Percentiles rank a stretch among this genome's conserved stretches.
Evolutionary conservation across 768 basidiomycete genomes (phyloP).

Genomic region (Hirschioporus abietinus): DNA sequence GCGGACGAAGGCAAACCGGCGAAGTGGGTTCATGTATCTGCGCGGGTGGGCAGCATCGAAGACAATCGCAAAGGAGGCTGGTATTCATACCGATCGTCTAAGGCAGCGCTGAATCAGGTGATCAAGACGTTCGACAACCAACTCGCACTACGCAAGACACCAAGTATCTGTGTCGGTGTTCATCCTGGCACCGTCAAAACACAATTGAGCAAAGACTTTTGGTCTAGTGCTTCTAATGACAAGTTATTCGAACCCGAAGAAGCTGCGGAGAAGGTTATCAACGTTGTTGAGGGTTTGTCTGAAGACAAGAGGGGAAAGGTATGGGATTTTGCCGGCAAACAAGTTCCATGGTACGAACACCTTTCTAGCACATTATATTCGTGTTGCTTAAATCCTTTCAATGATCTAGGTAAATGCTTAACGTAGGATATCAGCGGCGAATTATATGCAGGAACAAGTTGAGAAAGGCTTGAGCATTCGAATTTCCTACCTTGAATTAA

Average conservation of each 20-base stretch:
- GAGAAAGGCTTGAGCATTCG: too few relatives aligned
- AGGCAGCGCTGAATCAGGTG: slow-evolving; percentile 60
- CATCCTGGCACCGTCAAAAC: slow-evolving; percentile 62
- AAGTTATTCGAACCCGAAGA: slow-evolving; percentile 46
- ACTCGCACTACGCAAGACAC: slow-evolving; percentile 38
- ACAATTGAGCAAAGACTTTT: slow-evolving; percentile 49
- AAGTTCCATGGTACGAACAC: slow-evolving; percentile 26
- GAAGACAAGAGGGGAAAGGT: slow-evolving; percentile 41
- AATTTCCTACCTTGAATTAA: too few relatives aligned
- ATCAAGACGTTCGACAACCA: slow-evolving; percentile 55
- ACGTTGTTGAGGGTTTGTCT: slow-evolving; percentile 39
- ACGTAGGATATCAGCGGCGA: not conserved
- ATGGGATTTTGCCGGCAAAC: slow-evolving; percentile 55
- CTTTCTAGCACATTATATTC: not conserved
- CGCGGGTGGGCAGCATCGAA: slow-evolving; percentile 52
- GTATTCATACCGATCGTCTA: slow-evolving; percentile 59
- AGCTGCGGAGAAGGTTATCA: slow-evolving; percentile 40
- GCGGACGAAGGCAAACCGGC: slow-evolving; percentile 24
- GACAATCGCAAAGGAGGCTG: slow-evolving; percentile 57
- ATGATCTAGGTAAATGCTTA: not conserved
- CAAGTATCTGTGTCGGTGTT: slow-evolving; percentile 48
- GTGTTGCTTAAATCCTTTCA: not conserved
- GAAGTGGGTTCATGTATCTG: slow-evolving; percentile 58
- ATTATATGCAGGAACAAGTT: too few relatives aligned
- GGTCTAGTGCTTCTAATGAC: slow-evolving; percentile 33